Base-by-base conservation (phyloP, 1,284 basidiomycete species). In the Mycena sp. region DNA sequence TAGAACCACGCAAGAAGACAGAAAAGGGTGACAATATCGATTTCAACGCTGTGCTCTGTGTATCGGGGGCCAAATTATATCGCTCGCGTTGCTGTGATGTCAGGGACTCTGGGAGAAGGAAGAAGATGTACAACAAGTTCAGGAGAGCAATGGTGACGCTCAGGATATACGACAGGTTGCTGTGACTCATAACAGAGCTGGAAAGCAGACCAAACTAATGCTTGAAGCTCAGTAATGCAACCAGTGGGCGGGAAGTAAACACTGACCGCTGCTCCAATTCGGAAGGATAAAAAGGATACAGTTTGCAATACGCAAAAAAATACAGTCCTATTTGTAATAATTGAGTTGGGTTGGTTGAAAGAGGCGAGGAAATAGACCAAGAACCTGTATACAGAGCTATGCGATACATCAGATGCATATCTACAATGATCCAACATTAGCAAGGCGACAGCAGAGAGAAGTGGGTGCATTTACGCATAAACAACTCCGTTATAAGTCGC, bases 401-500 rank as follows among this genome's bases (percentile, higher is more conserved):
- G 35, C 10, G 55, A 58, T 6, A 58, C 29, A 21, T 63, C 61
- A 19, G 21, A 53, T 12, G 55, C 49, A 23, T 63, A 63, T 45
- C 61, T 63, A 26, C 14, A 23, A 23, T 23, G 7, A 19, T 52
- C 11, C 41, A 19, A 45, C 19, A 28, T 26, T 17, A 35, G n/a
- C 17, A 21, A 3, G 29, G 0, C 19, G 6, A 19, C 23, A 16
- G 17, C 5, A 1, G 3, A 7, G 35, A 9, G 12, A 7, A 45
- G 4, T 23, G 23, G 25, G n/a, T n/a, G 29, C 7, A 32, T 43
- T 30, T 51, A 65, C 63, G 63, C 63, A 50, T 58, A 37, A 17
- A 65, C 30, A 12, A 51, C 59, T 12, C 54, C 63, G 16, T 40
- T 46, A 29, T 44, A 65, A 1, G 63, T 50, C 6, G 63, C 49